Percentiles rank a stretch among this genome's conserved stretches.
Conservation (phyloP, 225 moss, liverwort and hornwort genomes). For the Marchantia paleacea region DNA sequence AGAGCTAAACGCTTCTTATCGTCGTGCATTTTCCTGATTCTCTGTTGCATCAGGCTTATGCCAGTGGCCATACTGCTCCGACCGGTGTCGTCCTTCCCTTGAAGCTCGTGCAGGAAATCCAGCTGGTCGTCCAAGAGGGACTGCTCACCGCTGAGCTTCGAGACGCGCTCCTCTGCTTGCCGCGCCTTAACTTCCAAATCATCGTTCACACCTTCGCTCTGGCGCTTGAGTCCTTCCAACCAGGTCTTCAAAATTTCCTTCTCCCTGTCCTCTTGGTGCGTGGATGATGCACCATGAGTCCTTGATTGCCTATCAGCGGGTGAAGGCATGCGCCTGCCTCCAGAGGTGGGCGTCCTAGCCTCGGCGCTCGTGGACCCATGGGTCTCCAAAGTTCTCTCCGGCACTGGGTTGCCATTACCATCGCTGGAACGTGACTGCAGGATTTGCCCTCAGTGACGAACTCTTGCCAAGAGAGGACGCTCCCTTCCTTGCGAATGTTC, state of each 20-base stretch:
- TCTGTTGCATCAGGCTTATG: constrained; percentile 59
- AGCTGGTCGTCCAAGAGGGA: constrained; percentile 55
- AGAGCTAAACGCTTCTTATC: constrained; percentile 77
- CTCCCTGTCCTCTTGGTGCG: constrained; percentile 52
- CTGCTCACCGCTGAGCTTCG: constrained; percentile 60
- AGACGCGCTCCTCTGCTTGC: constrained; percentile 62
- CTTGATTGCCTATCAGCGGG: constrained; percentile 13
- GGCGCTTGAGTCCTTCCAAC: constrained; percentile 72
- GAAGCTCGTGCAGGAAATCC: constrained; percentile 41
- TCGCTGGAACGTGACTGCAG: constrained; percentile 12
- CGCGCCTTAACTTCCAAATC: constrained; percentile 71
- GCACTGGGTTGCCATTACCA: constrained; percentile 14
- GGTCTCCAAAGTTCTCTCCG: constrained; percentile 10
- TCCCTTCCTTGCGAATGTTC: constrained; percentile 38
- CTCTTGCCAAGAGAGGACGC: constrained; percentile 48
- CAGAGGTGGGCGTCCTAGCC: not conserved
- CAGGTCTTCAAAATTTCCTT: constrained; percentile 64
- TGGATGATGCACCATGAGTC: not conserved
- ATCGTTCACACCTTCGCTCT: constrained; percentile 64
- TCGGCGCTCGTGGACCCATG: not conserved
- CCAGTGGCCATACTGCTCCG: constrained; percentile 40
- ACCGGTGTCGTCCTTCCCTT: constrained; percentile 34
- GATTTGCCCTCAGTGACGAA: constrained; percentile 39
- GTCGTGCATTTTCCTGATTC: constrained; percentile 70
- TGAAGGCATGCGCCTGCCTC: constrained; percentile 22